Evolutionary conservation across 495 filamentous ascomycete genomes (phyloP), one percentile per base, ranked within the genome.

Genomic region (Talaromyces trachyspermus): DNA sequence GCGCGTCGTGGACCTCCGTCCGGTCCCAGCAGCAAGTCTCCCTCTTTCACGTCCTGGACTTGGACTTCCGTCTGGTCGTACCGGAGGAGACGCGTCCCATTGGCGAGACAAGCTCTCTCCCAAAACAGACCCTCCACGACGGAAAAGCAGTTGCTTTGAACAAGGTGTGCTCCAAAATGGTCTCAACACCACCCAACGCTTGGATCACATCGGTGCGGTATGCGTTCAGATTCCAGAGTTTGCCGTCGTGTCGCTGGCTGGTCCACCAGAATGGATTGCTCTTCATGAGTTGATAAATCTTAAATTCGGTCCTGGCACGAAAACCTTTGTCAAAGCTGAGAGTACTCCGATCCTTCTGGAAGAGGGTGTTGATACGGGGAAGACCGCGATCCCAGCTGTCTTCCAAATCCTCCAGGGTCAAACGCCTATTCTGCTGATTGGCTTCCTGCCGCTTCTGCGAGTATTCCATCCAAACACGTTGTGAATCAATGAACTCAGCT

Each of bases 221-320:
- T 15, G 94, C 90, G 53, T 97, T 99, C 55, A 99, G 65, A 57
- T 99, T 96, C 94, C 94, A 99, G 30, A 99, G 70, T 64, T 97
- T 99, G 63, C 94, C 94, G 57, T 99, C 94, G 57, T 99, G 94
- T 39, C 94, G 75, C 64, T 97, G 94, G 57, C 87, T 95, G 2
- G 94, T 99, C 94, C 92, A 98, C 91, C 90, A 96, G 76, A 96
- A 98, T 0, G 92, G 91, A 63, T 96, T 96, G 73, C 87, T 95
- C 82, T 96, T 97, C 92, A 98, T 97, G 51, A 96, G 71, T 66
- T 95, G 91, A 63, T 97, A 99, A 44, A 87, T 84, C 71, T 97
- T 99, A 74, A 97, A 99, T 70, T 99, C 94, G 20, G 90, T 88
- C 26, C 94, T 77, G 22, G 92, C 82, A 54, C 94, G 85, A 80